Conservation (phyloP, 306 rosid genomes). For the Quillaja saponaria region DNA sequence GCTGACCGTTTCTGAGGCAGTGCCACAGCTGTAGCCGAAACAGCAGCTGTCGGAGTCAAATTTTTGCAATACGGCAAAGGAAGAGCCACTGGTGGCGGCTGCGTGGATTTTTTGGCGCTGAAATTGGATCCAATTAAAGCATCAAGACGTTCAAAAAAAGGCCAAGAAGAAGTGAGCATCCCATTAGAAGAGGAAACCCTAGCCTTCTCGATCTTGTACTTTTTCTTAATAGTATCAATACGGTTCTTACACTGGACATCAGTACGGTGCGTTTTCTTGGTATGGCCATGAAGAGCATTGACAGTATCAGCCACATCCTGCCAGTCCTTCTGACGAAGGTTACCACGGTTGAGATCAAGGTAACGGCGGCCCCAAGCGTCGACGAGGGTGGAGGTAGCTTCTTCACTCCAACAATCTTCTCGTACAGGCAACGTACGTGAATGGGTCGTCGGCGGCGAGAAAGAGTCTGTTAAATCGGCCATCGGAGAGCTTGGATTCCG, state of each 20-base stretch:
- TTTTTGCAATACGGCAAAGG: constrained; percentile 56
- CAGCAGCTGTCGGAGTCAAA: constrained; percentile 31
- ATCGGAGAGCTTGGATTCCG: constrained; percentile 37
- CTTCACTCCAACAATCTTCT: constrained; percentile 96
- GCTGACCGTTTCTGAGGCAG: constrained; percentile 70
- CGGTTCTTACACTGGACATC: constrained; percentile 98
- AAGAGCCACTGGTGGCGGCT: constrained; percentile 65
- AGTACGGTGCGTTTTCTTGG: constrained; percentile 86
- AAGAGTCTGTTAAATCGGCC: constrained; percentile 66
- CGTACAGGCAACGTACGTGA: constrained; percentile 78
- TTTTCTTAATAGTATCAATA: constrained; percentile 89
- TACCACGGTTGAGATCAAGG: constrained; percentile 90
- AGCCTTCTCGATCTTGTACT: constrained; percentile 89
- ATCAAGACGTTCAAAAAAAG: constrained; percentile 73
- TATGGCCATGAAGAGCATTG: constrained; percentile 85
- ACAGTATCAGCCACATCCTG: constrained; percentile 95
- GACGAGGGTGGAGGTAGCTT: constrained; percentile 82
- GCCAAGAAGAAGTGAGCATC: constrained; percentile 58
- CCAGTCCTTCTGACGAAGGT: constrained; percentile 98
- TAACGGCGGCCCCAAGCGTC: constrained; percentile 96
- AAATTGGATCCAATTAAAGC: constrained; percentile 59
- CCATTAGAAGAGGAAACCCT: constrained; percentile 70
- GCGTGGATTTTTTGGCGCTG: constrained; percentile 48
- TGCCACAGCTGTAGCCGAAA: constrained; percentile 41
- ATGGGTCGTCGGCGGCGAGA: constrained; percentile 43